These are phyloP conservation scores for Aspergillus fischeri DNA, from an alignment of 2,329 filamentous ascomycete genomes.

Conservation along the genomic window DNA sequence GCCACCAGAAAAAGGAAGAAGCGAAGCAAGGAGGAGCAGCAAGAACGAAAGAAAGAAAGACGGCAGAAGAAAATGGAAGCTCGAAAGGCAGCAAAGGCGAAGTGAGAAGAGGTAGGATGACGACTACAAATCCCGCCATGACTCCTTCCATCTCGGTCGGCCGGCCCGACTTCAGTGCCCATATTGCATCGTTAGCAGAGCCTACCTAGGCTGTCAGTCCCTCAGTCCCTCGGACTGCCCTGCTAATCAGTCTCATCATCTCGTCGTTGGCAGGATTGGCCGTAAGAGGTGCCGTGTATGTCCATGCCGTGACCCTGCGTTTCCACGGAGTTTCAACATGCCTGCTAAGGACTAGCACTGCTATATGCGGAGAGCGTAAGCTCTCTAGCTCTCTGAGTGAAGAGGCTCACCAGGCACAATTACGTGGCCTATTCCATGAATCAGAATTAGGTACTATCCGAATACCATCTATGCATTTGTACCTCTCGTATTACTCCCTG, in stretches of 20 bases:
- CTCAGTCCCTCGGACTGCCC: not conserved
- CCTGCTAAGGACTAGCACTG: not conserved
- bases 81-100: constrained; percentile 28
- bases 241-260: not conserved
- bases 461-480: not conserved
- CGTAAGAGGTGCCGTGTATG: not conserved
- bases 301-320: not conserved
- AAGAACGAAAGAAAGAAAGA: constrained; percentile 24
- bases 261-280: not conserved
- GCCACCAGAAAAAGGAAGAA: constrained; percentile 21
- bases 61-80: constrained; percentile 40
- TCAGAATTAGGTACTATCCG: not conserved
- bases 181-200: not conserved
- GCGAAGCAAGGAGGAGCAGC: constrained; percentile 24
- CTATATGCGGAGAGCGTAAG: not conserved
- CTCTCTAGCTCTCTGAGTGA: not conserved
- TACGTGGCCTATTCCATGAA: not conserved
- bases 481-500: not conserved
- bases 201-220: not conserved
- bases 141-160: not conserved
- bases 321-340: not conserved
- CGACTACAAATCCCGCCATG: not conserved
- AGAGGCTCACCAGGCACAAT: not conserved
- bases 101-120: constrained; percentile 12
- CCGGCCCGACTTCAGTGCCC: constrained; percentile 2